phyloP scores from a whole-genome alignment of 805 yeast species.

The Ogataea paraovalis region DNA sequence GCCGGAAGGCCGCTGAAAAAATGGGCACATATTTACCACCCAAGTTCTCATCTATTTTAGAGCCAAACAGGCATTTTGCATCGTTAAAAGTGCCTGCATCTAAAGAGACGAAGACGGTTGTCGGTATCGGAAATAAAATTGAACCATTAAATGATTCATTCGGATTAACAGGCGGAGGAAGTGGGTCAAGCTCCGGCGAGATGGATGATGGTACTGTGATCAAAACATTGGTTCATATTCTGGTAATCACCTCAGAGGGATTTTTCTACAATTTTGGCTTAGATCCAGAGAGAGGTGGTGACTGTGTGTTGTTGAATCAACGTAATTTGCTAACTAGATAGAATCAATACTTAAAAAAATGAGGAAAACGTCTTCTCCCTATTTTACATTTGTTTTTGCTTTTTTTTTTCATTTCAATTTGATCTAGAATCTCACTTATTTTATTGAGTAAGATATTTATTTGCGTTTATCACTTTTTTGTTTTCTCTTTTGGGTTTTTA shows the following conservation, averaged over 20 bases:
- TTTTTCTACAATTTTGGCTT: constrained; percentile 78
- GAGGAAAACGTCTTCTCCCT: not conserved
- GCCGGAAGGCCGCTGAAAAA: constrained; percentile 78
- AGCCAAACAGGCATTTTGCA: constrained; percentile 93
- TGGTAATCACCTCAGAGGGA: constrained; percentile 87
- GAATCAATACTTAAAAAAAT: too few relatives aligned
- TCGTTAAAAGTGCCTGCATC: constrained; percentile 48
- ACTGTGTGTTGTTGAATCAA: constrained; percentile 77
- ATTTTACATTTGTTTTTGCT: not conserved
- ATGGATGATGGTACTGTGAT: constrained; percentile 15
- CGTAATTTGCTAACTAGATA: constrained; percentile 12
- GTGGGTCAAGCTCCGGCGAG: not conserved
- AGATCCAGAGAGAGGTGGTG: constrained; percentile 90
- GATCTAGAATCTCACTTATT: too few relatives aligned
- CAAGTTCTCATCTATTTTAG: constrained; percentile 79
- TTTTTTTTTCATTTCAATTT: too few relatives aligned
- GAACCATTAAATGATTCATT: constrained; percentile 4
- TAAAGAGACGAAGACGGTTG: constrained; percentile 42
- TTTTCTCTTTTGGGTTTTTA: too few relatives aligned
- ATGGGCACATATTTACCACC: constrained; percentile 88
- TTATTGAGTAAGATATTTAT: too few relatives aligned
- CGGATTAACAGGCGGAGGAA: not conserved
- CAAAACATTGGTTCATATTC: constrained; percentile 45
- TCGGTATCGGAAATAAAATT: constrained; percentile 40
- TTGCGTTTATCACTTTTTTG: too few relatives aligned